Evolutionary conservation across 192 early-diverging fungal genomes (phyloP).

Genomic region (Polychytrium aggregatum): DNA sequence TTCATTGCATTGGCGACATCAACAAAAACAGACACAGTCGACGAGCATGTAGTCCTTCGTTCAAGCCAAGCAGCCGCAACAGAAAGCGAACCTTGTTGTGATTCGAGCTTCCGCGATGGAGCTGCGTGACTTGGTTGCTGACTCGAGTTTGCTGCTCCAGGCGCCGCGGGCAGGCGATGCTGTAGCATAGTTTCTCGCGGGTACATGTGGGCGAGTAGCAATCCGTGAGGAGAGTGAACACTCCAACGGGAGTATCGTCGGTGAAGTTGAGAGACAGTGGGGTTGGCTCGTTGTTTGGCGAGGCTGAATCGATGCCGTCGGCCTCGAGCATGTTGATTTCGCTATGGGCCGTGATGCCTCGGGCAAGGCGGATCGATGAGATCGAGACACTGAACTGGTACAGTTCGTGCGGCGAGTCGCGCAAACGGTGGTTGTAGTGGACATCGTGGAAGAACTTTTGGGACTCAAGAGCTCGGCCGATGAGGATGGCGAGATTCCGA

Average conservation of each 20-base stretch:
- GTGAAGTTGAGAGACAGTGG: no score
- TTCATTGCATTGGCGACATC: no score
- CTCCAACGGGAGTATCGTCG: constrained; percentile 56
- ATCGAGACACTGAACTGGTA: constrained; percentile 83
- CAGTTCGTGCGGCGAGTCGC: constrained; percentile 72
- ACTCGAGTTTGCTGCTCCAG: no score
- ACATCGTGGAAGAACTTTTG: constrained; percentile 93
- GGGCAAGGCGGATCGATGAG: no score
- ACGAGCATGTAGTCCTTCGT: no score
- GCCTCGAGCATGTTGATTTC: constrained; percentile 4
- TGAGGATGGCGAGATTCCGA: constrained; percentile 72
- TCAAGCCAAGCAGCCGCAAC: no score
- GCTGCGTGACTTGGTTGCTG: no score
- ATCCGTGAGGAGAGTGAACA: constrained; percentile 79
- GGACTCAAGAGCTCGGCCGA: constrained; percentile 80
- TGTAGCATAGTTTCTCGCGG: constrained; percentile 73
- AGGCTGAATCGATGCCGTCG: neutral
- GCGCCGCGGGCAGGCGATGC: constrained; percentile 77
- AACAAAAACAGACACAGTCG: no score
- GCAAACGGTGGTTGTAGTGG: constrained; percentile 69
- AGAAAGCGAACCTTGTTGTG: no score
- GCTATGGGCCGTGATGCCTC: no score
- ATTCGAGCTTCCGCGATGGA: no score
- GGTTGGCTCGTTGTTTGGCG: neutral
- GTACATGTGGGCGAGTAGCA: constrained; percentile 94